Evolutionary conservation across 495 filamentous ascomycete genomes (phyloP), one percentile per base, ranked within the genome.

Genomic region (Penicillium coffeae): DNA sequence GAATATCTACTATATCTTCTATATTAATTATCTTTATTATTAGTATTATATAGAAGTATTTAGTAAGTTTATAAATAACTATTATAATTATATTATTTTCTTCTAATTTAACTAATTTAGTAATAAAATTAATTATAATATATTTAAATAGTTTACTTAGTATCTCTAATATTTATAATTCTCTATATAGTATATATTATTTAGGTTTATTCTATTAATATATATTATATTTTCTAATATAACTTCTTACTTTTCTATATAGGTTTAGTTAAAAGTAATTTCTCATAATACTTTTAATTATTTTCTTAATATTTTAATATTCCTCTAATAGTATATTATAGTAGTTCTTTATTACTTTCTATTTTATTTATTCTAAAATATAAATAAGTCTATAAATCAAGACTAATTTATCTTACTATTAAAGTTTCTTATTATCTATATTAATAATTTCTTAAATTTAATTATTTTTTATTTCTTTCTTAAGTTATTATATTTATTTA

Each of bases 261-360:
- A 30, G 4, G 10, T 30, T 30, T 42, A 43, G 34, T 4, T 47
- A 47, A 12, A 16, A 50, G 15, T 34, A 14, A 8, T 40, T n/a
- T 32, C 22, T 47, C 43, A 22, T 55, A 14, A 21, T 50, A 27
- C 16, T 55, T 34, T 12, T 50, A 34, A 18, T 46, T 50, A 3
- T 55, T 50, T 25, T 50, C 20, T 18, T 50, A 32, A 9, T 37
- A 37, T 42, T n/a, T 8, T 36, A 49, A 21, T 14, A 45, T 45
- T 39, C 44, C 14, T 30, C 48, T 39, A 20, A 48, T 12, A 2
- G 13, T 44, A 3, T 48, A 39, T n/a, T 54, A 48, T 21, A 54
- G 12, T 22, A 13, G 16, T 25, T 48, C 21, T 36, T 38, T 48
- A 38, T 32, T 20, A 32, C 3, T 47, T 39, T 12, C 12, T 20